These are phyloP conservation scores for Cercophora sp. DNA, from an alignment of 495 filamentous ascomycete genomes.

Conservation along the genomic window DNA sequence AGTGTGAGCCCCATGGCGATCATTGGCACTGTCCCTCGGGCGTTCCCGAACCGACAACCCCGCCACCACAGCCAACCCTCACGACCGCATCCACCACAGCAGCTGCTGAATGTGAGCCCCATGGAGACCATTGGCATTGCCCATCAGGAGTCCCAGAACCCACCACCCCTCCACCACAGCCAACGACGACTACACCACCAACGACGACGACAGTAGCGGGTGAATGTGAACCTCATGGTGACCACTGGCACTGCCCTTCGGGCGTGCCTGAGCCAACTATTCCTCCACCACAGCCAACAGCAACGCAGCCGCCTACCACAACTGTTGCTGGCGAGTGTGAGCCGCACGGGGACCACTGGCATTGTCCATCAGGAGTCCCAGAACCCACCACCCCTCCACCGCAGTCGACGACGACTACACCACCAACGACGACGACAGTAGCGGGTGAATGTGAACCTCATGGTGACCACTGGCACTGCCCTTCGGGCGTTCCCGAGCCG, in stretches of 20 bases:
- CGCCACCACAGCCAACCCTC: background rate
- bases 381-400: background rate
- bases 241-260: background rate
- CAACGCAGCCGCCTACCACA: background rate
- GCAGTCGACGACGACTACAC: too few species aligned
- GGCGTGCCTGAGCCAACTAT: background rate
- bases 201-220: background rate
- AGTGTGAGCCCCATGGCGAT: too few species aligned
- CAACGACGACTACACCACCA: background rate
- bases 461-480: conserved; percentile 8
- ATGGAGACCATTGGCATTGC: conserved; percentile 1
- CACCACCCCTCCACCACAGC: background rate
- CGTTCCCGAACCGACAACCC: too few species aligned
- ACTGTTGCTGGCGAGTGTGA: background rate
- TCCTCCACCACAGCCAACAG: background rate
- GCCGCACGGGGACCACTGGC: conserved; percentile 7
- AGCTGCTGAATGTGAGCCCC: background rate
- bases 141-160: background rate
- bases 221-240: conserved; percentile 1
- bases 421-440: background rate
- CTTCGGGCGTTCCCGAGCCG: background rate
- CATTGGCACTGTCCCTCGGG: too few species aligned
- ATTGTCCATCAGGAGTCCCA: background rate
- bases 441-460: conserved; percentile 2
- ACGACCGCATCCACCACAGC: background rate